Conservation (phyloP, 257 asterid genomes). For the Fraxinus americana region DNA sequence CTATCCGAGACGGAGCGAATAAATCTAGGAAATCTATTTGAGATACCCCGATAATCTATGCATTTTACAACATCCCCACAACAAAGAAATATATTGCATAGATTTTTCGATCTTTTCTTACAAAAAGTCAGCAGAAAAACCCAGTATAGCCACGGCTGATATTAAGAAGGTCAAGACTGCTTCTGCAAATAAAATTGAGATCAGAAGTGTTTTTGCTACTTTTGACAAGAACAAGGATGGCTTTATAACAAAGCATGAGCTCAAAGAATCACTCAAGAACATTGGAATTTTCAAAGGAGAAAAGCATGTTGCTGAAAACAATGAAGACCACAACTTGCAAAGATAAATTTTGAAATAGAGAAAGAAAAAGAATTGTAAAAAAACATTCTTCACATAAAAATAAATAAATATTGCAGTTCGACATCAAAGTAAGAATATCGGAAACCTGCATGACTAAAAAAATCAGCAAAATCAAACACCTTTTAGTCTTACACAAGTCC, state of each 20-base stretch:
- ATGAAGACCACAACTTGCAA: not conserved
- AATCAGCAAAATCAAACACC: slow-evolving; percentile 17
- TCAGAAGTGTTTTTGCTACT: slow-evolving; percentile 60
- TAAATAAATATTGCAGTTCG: not conserved
- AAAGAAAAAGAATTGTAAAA: not conserved
- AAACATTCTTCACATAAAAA: no score
- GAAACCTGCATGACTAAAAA: not conserved
- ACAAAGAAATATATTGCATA: slow-evolving; percentile 35
- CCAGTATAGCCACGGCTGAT: not conserved
- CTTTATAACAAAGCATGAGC: slow-evolving; percentile 66
- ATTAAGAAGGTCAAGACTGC: not conserved
- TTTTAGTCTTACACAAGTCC: not conserved
- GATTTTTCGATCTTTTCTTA: slow-evolving; percentile 30
- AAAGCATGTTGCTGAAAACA: slow-evolving; percentile 41
- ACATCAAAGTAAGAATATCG: not conserved
- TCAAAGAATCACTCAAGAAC: slow-evolving; percentile 58
- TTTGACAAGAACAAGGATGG: slow-evolving; percentile 88
- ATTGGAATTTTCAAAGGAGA: slow-evolving; percentile 66
- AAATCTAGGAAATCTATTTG: no score
- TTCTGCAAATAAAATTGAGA: slow-evolving; percentile 24
- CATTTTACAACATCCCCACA: slow-evolving; percentile 42
- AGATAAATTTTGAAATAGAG: not conserved
- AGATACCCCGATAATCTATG: no score
- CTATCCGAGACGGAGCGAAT: no score
- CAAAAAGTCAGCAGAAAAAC: slow-evolving; percentile 12